Base-by-base conservation (phyloP, 306 rosid species). In the Canavalia ensiformis region DNA sequence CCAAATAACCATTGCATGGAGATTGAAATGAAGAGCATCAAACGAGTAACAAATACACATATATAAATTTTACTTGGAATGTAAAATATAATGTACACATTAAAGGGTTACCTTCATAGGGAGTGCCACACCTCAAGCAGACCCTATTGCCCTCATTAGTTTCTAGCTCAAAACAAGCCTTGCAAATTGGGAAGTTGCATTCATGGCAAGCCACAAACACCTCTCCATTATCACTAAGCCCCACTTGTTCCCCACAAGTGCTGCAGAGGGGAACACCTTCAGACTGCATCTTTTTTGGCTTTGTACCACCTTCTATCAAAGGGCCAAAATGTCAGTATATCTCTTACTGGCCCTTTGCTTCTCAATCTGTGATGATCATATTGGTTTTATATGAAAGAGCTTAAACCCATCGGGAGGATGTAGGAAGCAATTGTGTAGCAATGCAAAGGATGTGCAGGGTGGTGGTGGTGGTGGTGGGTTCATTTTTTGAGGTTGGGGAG, bases 141-240 rank as follows among this genome's bases (percentile, higher is more conserved):
- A 51, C 82, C 29, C 82, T 88, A 39, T 86, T 86, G 18, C 93
- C 99, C 74, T 92, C 98, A 60, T 80, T 91, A 84, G 85, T 45
- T 81, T 91, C 97, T 47, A 66, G 74, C 68, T 88, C 87, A 58
- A 91, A 78, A 54, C 99, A 95, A 34, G 87, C 83, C 86, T 84
- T 95, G 83, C 99, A 95, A 82, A 95, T 85, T 28, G 97, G 94
- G 85, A 85, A 86, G 42, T 85, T 82, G 83, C 99, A 95, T 7
- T 77, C 86, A 49, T 83, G 91, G 81, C 99, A 95, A 54, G 92
- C 94, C 86, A 91, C 92, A 68, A 91, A 91, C 54, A 78, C 77
- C 45, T 95, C 94, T 11, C 93, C 98, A 78, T 88, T 89, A 76
- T 88, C 92, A 86, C 83, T 83, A 65, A 87, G 30, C 13, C 87